These are phyloP conservation scores for Strigomonas culicis DNA, from an alignment of 208 protist genomes.

Conservation along the genomic window DNA sequence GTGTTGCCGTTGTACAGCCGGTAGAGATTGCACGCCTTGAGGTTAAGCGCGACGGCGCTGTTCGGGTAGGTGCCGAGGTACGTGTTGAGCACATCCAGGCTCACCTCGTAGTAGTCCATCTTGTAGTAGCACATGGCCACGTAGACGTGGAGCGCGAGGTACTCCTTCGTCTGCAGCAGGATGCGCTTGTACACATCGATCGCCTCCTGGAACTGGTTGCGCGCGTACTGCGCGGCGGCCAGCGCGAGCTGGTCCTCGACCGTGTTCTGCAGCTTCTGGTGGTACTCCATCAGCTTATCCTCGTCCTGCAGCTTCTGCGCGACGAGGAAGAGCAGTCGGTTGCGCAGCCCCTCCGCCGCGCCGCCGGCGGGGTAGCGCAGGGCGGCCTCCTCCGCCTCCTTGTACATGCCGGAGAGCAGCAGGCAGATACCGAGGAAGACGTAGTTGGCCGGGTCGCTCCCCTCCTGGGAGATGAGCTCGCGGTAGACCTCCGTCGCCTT, in stretches of 20 bases:
- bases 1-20: conserved; percentile 92
- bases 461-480: conserved; percentile 65
- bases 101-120: conserved; percentile 97
- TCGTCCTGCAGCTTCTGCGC: conserved; percentile 93
- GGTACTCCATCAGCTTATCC: conserved; percentile 91
- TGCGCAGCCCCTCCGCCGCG: conserved; percentile 80
- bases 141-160: conserved; percentile 94
- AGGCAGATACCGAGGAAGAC: conserved; percentile 84
- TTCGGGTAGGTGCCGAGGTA: conserved; percentile 91
- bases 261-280: conserved; percentile 85
- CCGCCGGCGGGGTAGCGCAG: too few species aligned
- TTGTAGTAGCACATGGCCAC: conserved; percentile 98
- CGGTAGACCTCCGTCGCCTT: conserved; percentile 92
- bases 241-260: conserved; percentile 93
- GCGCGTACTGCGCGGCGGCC: conserved; percentile 94
- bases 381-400: conserved; percentile 89
- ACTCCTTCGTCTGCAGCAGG: conserved; percentile 92
- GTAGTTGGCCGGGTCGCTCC: conserved; percentile 63
- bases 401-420: conserved; percentile 78
- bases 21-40: conserved; percentile 97
- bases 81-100: conserved; percentile 86
- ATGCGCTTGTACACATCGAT: conserved; percentile 98
- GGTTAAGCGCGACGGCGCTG: conserved; percentile 94
- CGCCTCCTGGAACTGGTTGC: conserved; percentile 95
- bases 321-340: conserved; percentile 94